Base-by-base conservation (phyloP, 306 rosid species). In the Oemleria cerasiformis region DNA sequence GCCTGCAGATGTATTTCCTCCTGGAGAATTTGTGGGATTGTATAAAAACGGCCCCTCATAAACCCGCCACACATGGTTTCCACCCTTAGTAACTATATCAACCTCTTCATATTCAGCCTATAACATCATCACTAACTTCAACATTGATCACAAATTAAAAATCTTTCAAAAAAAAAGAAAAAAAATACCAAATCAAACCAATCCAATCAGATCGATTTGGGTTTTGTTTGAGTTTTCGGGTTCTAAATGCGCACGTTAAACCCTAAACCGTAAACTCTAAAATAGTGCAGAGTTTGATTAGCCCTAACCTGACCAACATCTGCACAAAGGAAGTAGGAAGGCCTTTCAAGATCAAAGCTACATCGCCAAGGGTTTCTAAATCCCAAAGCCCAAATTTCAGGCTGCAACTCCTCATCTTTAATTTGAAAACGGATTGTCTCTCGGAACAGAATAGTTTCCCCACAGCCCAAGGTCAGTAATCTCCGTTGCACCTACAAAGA, bases 321-420 rank as follows among this genome's bases (percentile, higher is more conserved):
- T 55, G 76, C 85, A 42, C 79, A 77, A 0, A 77, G 78, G 78
- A 81, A 81, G 73, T 81, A 68, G 19, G 85, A 77, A 69, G 82
- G 76, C 39, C 79, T 81, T 64, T 81, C 85, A 3, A 63, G 36
- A 78, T 81, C 85, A 66, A 77, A 81, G 40, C 85, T 77, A 15
- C 76, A 73, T 25, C 79, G 63, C 85, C 82, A 64, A 19, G 77
- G 85, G 65, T 73, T 81, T 63, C 79, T 50, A 15, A 81, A 65
- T 61, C 85, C 84, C 14, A 55, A 40, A 41, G 81, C 78, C 71
- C 77, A 80, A 67, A 72, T 80, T 70, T 81, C 85, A 14, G 79
- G 79, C 56, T 25, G 67, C 58, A 77, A 38, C 16, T 81, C 77
- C n/a, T 69, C 42, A 30, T 73, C 79, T 63, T 77, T 71, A n/a